phyloP scores from a whole-genome alignment of 108 stramenopile genomes.

The Halocafeteria seosinensis region DNA sequence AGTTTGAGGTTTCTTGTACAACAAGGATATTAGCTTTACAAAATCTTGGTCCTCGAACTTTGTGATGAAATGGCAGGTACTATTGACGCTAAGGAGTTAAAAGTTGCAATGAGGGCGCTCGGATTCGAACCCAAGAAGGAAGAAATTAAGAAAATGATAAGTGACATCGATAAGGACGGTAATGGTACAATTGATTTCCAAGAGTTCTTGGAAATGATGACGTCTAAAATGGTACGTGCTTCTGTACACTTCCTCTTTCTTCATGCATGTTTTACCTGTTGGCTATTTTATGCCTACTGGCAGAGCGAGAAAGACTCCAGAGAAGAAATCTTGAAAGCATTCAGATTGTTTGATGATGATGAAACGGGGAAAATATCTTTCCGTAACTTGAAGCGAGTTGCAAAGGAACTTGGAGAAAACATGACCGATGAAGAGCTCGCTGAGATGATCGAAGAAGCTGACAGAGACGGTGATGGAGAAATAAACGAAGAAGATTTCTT shows the following conservation, averaged over 20 bases:
- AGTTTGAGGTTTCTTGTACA: neutral
- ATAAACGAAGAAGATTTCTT: conserved; percentile 65
- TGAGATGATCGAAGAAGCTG: conserved; percentile 66
- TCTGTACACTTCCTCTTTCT: neutral
- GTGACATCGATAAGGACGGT: conserved; percentile 61
- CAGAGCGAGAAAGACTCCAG: conserved; percentile 47
- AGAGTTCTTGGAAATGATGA: conserved; percentile 60
- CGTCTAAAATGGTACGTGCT: conserved; percentile 25
- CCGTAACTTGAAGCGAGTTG: conserved; percentile 62
- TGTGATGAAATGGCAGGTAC: conserved; percentile 31
- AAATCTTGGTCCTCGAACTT: neutral
- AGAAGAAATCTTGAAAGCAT: conserved; percentile 64
- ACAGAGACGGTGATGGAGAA: conserved; percentile 47
- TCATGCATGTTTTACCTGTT: neutral
- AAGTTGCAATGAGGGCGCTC: conserved; percentile 70
- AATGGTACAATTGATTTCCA: conserved; percentile 62
- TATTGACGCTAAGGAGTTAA: conserved; percentile 71
- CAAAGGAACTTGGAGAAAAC: conserved; percentile 64
- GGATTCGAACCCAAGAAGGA: conserved; percentile 72
- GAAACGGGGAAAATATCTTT: conserved; percentile 65
- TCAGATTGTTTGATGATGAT: conserved; percentile 65
- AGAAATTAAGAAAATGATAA: conserved; percentile 64
- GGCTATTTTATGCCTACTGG: neutral
- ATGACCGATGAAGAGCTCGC: conserved; percentile 73
- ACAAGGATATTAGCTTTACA: neutral